A percentile compares a stretch with the other conserved stretches of the same genome.
Conservation (phyloP, 495 filamentous ascomycete genomes). For the Cercophora newfieldiana region DNA sequence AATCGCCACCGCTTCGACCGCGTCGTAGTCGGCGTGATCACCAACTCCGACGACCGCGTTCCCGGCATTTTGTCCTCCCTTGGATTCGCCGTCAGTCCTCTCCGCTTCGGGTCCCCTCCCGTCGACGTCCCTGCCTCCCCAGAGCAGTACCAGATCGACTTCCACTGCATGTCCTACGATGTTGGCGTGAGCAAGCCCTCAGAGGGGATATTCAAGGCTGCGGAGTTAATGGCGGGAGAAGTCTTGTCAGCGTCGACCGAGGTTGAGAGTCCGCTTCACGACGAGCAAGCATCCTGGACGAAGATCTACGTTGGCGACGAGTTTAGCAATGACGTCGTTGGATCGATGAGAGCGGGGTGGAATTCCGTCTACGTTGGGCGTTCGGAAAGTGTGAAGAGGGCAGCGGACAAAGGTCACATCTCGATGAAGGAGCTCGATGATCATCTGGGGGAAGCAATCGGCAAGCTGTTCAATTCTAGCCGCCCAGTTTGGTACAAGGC, state of each 20-base stretch:
- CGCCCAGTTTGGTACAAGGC: neutral
- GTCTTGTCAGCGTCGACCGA: neutral
- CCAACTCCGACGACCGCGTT: constrained; percentile 77
- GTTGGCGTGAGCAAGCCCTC: constrained; percentile 70
- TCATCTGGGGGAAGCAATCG: neutral
- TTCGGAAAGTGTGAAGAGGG: neutral
- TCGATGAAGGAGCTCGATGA: neutral
- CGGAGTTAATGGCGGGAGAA: constrained; percentile 44
- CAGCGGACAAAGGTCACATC: neutral
- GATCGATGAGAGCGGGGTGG: constrained; percentile 65
- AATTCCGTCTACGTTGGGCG: constrained; percentile 42
- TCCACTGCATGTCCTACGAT: constrained; percentile 73
- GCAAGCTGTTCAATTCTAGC: neutral
- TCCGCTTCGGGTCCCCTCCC: constrained; percentile 16
- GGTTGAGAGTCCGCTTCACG: no score
- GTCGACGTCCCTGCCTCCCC: neutral
- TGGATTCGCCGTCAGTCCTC: constrained; percentile 55
- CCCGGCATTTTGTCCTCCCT: constrained; percentile 60
- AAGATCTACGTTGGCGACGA: constrained; percentile 72
- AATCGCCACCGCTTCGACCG: constrained; percentile 26
- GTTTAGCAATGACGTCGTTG: constrained; percentile 60
- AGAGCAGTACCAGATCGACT: constrained; percentile 55
- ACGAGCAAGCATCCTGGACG: constrained; percentile 33
- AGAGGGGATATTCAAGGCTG: constrained; percentile 62
- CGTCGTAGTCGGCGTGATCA: constrained; percentile 65